Evolutionary conservation across 2,329 filamentous ascomycete genomes (phyloP).

Genomic region (Microsporum audouinii): DNA sequence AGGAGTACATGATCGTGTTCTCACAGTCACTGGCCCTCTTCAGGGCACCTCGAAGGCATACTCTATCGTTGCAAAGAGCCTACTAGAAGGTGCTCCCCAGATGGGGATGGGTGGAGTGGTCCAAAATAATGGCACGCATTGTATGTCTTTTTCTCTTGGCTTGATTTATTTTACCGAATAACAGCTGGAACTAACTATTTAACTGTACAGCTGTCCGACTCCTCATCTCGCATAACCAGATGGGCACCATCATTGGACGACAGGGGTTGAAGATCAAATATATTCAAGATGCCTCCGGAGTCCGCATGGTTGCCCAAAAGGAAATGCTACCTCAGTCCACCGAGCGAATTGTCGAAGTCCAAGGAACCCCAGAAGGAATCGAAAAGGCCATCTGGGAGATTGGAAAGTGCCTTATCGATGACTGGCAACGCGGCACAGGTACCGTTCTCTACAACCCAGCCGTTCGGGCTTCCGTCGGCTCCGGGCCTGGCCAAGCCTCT

Average conservation of each 20-base stretch:
- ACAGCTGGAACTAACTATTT: constrained; percentile 13
- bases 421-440: constrained; percentile 93
- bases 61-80: constrained; percentile 76
- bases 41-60: constrained; percentile 87
- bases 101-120: constrained; percentile 93
- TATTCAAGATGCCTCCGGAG: constrained; percentile 91
- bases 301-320: constrained; percentile 98
- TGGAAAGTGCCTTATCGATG: constrained; percentile 93
- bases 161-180: not conserved
- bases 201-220: constrained; percentile 69
- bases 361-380: constrained; percentile 87
- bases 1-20: constrained; percentile 89
- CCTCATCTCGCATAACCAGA: constrained; percentile 98
- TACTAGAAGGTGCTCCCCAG: constrained; percentile 85
- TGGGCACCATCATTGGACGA: constrained; percentile 97
- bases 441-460: constrained; percentile 97
- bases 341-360: constrained; percentile 92
- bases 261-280: constrained; percentile 98
- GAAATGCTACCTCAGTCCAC: constrained; percentile 99
- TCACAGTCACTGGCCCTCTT: constrained; percentile 86
- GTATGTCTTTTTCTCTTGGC: constrained; percentile 46
- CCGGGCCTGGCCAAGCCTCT: constrained; percentile 43
- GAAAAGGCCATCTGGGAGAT: constrained; percentile 98
- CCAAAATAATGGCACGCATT: constrained; percentile 79
- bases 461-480: constrained; percentile 65